These are phyloP conservation scores for Maudiozyma pseudohumilis DNA, from an alignment of 805 yeast species.

Conservation along the genomic window DNA sequence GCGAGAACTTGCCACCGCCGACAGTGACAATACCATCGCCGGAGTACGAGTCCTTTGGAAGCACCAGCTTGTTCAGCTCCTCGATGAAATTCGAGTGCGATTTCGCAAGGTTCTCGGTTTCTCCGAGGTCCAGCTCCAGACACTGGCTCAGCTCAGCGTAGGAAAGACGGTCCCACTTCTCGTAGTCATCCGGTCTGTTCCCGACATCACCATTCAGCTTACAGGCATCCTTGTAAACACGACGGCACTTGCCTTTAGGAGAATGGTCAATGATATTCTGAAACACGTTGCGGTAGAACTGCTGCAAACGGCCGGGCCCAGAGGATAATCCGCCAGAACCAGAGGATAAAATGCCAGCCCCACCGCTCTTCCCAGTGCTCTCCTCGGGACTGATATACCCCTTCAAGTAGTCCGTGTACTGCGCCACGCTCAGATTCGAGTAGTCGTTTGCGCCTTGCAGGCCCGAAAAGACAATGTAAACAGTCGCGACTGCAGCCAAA, in stretches of 20 bases:
- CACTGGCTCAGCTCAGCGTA: constrained; percentile 17
- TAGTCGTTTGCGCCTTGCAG: not conserved
- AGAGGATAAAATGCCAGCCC: too few species aligned
- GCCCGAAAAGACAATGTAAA: not conserved
- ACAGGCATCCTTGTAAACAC: constrained; percentile 12
- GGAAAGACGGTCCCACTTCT: constrained; percentile 16
- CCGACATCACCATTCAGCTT: constrained; percentile 18
- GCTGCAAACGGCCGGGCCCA: not conserved
- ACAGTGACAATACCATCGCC: constrained; percentile 54
- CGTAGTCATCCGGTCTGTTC: constrained; percentile 14
- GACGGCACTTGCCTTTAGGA: constrained; percentile 18
- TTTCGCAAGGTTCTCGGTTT: constrained; percentile 10
- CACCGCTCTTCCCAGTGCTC: not conserved
- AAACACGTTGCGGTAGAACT: constrained; percentile 22
- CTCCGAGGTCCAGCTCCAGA: constrained; percentile 15
- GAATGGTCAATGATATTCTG: constrained; percentile 16
- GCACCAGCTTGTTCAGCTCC: constrained; percentile 6
- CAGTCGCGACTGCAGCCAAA: not conserved
- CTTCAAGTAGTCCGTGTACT: constrained; percentile 1
- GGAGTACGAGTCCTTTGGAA: constrained; percentile 31
- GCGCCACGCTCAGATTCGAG: constrained; percentile 1
- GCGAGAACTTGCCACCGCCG: constrained; percentile 64
- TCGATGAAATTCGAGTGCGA: constrained; percentile 15
- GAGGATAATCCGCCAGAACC: not conserved
- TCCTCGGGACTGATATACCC: too few species aligned